Conservation (phyloP, 2,329 filamentous ascomycete genomes). For the Penicillium crustosum region DNA sequence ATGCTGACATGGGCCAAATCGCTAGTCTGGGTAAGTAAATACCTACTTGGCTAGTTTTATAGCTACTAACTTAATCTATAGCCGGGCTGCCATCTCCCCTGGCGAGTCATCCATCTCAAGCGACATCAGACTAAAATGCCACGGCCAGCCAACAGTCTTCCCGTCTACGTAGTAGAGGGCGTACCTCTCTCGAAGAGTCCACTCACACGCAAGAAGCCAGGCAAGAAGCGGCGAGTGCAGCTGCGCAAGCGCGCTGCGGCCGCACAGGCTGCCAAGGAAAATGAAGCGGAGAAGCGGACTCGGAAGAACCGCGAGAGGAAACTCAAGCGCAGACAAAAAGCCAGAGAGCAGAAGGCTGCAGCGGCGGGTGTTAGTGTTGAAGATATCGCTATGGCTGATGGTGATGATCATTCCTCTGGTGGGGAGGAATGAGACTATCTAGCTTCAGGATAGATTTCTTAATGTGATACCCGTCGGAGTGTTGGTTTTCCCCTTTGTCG, state of each 20-base stretch:
- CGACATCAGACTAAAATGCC: conserved; percentile 34
- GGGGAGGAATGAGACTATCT: conserved; percentile 9
- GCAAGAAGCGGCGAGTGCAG: conserved; percentile 45
- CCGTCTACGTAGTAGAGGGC: conserved; percentile 24
- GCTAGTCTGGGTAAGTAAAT: conserved; percentile 38
- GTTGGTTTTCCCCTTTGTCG: background rate
- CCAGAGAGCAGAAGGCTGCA: conserved; percentile 37
- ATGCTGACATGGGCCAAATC: conserved; percentile 32
- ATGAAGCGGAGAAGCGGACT: conserved; percentile 41
- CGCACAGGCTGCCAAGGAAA: conserved; percentile 34
- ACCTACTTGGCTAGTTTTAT: background rate
- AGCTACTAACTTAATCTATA: conserved; percentile 16
- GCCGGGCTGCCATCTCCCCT: conserved; percentile 44
- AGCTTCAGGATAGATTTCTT: background rate
- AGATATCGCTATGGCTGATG: conserved; percentile 19
- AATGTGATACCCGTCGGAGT: conserved; percentile 9
- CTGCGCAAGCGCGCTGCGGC: conserved; percentile 37
- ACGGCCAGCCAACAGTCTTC: conserved; percentile 21
- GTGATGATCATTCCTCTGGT: conserved; percentile 20
- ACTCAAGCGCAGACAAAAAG: conserved; percentile 40
- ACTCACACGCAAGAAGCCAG: conserved; percentile 41
- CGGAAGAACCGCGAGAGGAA: conserved; percentile 43
- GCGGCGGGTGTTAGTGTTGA: conserved; percentile 21
- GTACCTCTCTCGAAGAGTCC: conserved; percentile 26
- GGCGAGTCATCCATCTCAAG: conserved; percentile 42